Evolutionary conservation across 805 yeast genomes (phyloP).

Genomic region (Lipomyces yamanashiensis): DNA sequence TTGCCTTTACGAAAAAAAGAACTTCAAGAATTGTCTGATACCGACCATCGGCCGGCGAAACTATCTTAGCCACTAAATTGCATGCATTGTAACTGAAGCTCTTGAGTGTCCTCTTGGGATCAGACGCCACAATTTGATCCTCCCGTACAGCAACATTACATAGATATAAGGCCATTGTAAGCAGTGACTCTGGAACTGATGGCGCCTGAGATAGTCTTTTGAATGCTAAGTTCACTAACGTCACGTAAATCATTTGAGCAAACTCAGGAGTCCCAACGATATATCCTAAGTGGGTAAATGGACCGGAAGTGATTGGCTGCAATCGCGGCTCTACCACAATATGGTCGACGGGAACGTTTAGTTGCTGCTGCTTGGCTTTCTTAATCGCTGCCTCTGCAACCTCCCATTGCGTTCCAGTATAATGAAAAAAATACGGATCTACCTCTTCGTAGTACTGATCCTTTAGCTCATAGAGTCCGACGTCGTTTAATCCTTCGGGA

Average conservation of each 20-base stretch:
- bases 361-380: conserved; percentile 52
- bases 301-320: conserved; percentile 40
- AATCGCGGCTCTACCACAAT: conserved; percentile 63
- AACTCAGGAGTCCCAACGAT: conserved; percentile 38
- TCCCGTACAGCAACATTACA: conserved; percentile 63
- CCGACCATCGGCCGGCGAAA: conserved; percentile 19
- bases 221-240: conserved; percentile 23
- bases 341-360: conserved; percentile 50
- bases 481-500: conserved; percentile 61
- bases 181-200: conserved; percentile 58
- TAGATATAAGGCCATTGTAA: conserved; percentile 66
- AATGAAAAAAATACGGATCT: conserved; percentile 84
- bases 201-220: conserved; percentile 17
- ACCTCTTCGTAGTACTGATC: conserved; percentile 57
- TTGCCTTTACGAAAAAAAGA: conserved; percentile 12
- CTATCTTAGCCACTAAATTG: conserved; percentile 8
- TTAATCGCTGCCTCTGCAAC: conserved; percentile 75
- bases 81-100: conserved; percentile 27
- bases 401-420: conserved; percentile 75
- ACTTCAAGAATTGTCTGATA: conserved; percentile 30
- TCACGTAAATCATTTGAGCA: conserved; percentile 32
- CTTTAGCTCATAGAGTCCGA: conserved; percentile 72
- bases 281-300: conserved; percentile 42
- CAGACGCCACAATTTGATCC: conserved; percentile 45
- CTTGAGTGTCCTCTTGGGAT: conserved; percentile 13